A percentile compares a stretch with the other conserved stretches of the same genome.
Evolutionary conservation across 306 rosid genomes (phyloP).

Genomic region (Vicia faba): DNA sequence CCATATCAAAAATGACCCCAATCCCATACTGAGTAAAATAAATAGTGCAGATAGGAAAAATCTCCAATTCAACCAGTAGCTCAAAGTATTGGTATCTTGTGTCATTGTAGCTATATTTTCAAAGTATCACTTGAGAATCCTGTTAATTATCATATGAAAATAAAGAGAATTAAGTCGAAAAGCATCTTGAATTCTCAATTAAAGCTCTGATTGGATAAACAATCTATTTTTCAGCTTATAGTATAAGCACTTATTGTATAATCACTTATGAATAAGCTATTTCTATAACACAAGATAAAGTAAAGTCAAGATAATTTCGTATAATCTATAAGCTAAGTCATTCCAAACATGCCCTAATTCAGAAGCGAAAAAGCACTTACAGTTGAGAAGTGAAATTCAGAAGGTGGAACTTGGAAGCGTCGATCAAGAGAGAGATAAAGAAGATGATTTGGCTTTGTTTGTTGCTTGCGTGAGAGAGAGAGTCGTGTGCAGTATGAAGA

Average conservation of each 20-base stretch:
- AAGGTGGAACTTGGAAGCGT: not conserved
- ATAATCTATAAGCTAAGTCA: too few relatives aligned
- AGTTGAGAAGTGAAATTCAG: not conserved
- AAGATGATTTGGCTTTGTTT: too few relatives aligned
- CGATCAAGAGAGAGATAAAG: not conserved
- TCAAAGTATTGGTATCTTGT: conserved; percentile 52
- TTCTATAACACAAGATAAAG: not conserved
- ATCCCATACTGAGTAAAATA: conserved; percentile 39
- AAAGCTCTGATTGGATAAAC: too few relatives aligned
- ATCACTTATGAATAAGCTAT: not conserved
- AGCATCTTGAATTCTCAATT: too few relatives aligned
- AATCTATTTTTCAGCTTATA: not conserved
- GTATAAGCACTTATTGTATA: not conserved
- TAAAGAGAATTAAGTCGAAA: too few relatives aligned
- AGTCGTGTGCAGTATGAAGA: not conserved
- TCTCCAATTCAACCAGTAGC: conserved; percentile 96
- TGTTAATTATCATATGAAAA: conserved; percentile 29
- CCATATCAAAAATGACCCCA: conserved; percentile 66
- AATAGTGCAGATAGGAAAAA: conserved; percentile 64
- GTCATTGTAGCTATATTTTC: conserved; percentile 52
- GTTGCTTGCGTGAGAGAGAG: too few relatives aligned
- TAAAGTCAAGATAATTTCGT: not conserved
- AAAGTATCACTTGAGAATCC: conserved; percentile 46
- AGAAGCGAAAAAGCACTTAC: not conserved
- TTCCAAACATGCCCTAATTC: too few relatives aligned